Evolutionary conservation across 768 basidiomycete species (phyloP), one percentile per base, ranked within the genome.

Genomic region (Ramaria rubella): DNA sequence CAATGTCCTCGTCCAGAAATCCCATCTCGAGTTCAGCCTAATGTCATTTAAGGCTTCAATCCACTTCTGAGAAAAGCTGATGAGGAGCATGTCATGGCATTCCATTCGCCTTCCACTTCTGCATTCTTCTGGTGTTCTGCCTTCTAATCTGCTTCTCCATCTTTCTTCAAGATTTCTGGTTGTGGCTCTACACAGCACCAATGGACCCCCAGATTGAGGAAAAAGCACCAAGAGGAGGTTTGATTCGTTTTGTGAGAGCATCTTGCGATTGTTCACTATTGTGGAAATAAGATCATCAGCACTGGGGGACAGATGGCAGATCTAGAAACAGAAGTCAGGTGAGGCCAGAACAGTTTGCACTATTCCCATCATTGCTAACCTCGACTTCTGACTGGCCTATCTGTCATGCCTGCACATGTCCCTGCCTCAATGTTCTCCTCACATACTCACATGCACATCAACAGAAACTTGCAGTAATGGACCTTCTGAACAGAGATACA

Each of bases 31-130:
- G 75, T 63, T 88, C 86, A 63, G 90, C 88, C 67, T 91, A 86
- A 67, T 84, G 81, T 51, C 83, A 80, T 51, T 85, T 74, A 58
- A 96, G 66, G 81, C 82, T 65, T 93, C 84, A 58, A 96, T 94
- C 27, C 94, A 95, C 70, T 87, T 89, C 70, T 94, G 90, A 53
- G 93, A 84, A 71, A 97, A 97, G 2, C 85, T 81, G 83, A 98
- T 89, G 38, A 93, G 75, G 55, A 91, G 59, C 87, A 87, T 0
- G 91, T 90, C 51, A 90, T 83, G 30, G 90, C 90, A 61, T 86
- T 85, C 62, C 82, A 85, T 64, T 90, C 90, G 15, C 86, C 87
- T 65, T 89, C 87, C 66, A 83, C 76, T 63, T 89, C 88, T 31
- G 84, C 85, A 52, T 85, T 80, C 66, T 82, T 83, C 61, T 90